These are phyloP conservation scores for Cyberlindnera petersonii DNA, from an alignment of 805 yeast genomes.

Conservation along the genomic window DNA sequence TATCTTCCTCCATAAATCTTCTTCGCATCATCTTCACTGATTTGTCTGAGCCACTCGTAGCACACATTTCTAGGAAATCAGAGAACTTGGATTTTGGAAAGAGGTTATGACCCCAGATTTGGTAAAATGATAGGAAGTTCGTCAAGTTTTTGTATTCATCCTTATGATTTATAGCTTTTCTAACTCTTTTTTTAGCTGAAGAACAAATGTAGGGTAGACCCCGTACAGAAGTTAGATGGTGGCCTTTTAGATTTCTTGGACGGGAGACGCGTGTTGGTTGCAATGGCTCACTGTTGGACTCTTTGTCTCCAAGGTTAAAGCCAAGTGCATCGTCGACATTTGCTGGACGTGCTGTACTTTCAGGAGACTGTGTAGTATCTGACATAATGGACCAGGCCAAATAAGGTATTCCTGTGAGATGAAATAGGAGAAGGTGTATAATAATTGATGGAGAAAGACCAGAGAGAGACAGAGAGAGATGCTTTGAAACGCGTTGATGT, in stretches of 20 bases:
- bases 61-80: conserved; percentile 58
- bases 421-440: background rate
- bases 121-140: conserved; percentile 52
- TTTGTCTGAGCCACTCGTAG: conserved; percentile 44
- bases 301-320: conserved; percentile 5
- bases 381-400: no score
- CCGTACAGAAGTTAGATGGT: conserved; percentile 42
- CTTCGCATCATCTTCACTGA: conserved; percentile 41
- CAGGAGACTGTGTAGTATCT: no score
- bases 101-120: conserved; percentile 70
- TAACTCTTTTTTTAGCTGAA: conserved; percentile 28
- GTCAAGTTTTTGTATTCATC: conserved; percentile 48
- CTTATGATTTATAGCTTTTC: conserved; percentile 28
- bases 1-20: conserved; percentile 36
- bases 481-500: no score
- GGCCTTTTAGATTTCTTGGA: conserved; percentile 43
- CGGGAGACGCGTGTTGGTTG: conserved; percentile 9
- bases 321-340: conserved; percentile 19
- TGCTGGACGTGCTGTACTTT: no score
- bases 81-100: conserved; percentile 77
- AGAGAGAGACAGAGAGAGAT: background rate
- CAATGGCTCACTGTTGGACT: conserved; percentile 1
- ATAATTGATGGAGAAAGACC: background rate
- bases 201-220: conserved; percentile 54
- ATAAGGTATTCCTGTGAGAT: no score